Evolutionary conservation across 768 basidiomycete genomes (phyloP).

Genomic region (Leccinum arenicola): DNA sequence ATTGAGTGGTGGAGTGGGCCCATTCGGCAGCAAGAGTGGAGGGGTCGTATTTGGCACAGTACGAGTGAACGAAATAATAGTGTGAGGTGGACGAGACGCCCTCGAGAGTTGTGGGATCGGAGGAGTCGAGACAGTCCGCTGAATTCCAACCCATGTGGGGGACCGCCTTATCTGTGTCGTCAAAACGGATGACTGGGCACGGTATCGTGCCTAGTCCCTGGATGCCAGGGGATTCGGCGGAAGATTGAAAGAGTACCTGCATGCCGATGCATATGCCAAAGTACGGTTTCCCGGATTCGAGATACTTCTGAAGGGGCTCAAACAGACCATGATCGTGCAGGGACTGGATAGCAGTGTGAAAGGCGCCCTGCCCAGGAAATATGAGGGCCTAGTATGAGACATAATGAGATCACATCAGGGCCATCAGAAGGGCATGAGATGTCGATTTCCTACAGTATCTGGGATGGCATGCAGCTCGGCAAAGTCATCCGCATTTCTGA

Average conservation of each 20-base stretch:
- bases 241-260: constrained; percentile 91
- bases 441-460: constrained; percentile 51
- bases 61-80: constrained; percentile 99
- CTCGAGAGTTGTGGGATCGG: constrained; percentile 39
- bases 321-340: constrained; percentile 71
- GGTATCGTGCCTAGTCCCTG: constrained; percentile 85
- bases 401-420: constrained; percentile 8
- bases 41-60: constrained; percentile 74
- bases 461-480: constrained; percentile 38
- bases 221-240: constrained; percentile 66
- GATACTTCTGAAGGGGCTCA: constrained; percentile 77
- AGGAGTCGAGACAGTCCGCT: constrained; percentile 54
- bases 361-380: constrained; percentile 96
- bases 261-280: constrained; percentile 99
- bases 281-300: constrained; percentile 86
- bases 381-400: constrained; percentile 68
- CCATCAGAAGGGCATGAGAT: background rate
- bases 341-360: constrained; percentile 81
- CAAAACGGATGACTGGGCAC: constrained; percentile 74
- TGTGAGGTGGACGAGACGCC: constrained; percentile 53
- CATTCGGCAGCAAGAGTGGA: constrained; percentile 61
- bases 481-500: constrained; percentile 78
- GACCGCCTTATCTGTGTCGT: constrained; percentile 73
- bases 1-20: constrained; percentile 86
- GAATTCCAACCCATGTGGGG: constrained; percentile 99